These are phyloP conservation scores for Gossypium herbaceum DNA, from an alignment of 345 rosid genomes.

Conservation along the genomic window DNA sequence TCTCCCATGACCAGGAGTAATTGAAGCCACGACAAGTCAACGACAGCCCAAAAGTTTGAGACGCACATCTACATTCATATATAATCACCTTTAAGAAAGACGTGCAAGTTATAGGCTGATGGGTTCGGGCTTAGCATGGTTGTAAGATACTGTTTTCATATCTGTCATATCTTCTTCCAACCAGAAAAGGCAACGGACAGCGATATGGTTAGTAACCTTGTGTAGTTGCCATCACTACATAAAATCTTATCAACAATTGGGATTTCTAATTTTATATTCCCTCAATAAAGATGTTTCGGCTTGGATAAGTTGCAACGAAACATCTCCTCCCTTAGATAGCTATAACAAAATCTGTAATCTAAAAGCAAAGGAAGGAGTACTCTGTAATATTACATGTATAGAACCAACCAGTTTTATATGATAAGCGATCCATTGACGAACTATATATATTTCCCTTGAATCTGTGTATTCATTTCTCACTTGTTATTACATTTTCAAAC, in stretches of 20 bases:
- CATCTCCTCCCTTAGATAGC: not conserved
- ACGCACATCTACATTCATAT: not conserved
- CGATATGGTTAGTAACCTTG: not conserved
- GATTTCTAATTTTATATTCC: not conserved
- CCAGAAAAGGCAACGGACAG: not conserved
- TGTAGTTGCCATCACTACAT: not conserved
- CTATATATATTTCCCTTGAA: not conserved
- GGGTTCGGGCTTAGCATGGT: not conserved
- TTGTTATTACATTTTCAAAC: not conserved
- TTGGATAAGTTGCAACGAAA: not conserved
- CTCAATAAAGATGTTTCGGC: not conserved
- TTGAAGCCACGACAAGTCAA: not conserved
- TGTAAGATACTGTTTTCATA: not conserved
- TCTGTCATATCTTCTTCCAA: not conserved
- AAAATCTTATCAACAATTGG: not conserved
- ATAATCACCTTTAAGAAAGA: too few relatives aligned
- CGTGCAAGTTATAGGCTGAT: not conserved
- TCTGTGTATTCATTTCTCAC: not conserved
- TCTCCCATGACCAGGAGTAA: not conserved
- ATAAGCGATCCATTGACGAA: not conserved
- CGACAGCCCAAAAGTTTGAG: not conserved
- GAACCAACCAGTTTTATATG: not conserved
- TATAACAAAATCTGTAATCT: too few relatives aligned
- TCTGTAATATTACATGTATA: not conserved
- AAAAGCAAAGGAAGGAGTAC: too few relatives aligned